These are phyloP conservation scores for Incumbomyces lentus DNA, from an alignment of 2,329 filamentous ascomycete genomes.

Conservation along the genomic window DNA sequence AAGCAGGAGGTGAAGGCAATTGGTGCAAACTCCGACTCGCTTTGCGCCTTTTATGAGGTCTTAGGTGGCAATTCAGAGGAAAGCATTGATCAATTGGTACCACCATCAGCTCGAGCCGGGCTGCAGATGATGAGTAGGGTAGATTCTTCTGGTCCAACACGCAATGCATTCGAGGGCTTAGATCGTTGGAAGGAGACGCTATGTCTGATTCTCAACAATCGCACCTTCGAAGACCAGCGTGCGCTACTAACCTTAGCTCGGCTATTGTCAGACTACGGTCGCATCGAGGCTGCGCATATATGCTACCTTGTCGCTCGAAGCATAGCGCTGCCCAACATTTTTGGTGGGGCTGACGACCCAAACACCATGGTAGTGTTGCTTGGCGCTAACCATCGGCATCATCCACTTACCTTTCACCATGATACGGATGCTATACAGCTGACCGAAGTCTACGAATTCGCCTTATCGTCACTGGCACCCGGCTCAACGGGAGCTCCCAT, in stretches of 20 bases:
- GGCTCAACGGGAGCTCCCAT: conserved; percentile 45
- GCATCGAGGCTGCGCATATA: conserved; percentile 83
- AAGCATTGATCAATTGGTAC: conserved; percentile 89
- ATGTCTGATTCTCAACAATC: conserved; percentile 74
- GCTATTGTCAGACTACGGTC: conserved; percentile 72
- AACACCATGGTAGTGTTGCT: conserved; percentile 70
- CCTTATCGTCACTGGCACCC: conserved; percentile 56
- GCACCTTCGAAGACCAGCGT: conserved; percentile 65
- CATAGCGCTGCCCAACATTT: conserved; percentile 43
- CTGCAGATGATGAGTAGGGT: conserved; percentile 81
- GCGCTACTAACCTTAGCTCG: conserved; percentile 72
- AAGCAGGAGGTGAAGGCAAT: conserved; percentile 83
- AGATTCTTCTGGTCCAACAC: conserved; percentile 48
- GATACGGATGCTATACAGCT: conserved; percentile 81
- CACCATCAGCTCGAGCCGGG: conserved; percentile 80
- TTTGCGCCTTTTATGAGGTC: conserved; percentile 86
- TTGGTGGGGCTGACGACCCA: conserved; percentile 75
- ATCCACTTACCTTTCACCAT: conserved; percentile 60
- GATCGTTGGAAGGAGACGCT: conserved; percentile 93
- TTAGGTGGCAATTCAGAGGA: conserved; percentile 91
- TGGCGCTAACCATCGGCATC: conserved; percentile 68
- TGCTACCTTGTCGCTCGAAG: conserved; percentile 81
- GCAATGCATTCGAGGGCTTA: conserved; percentile 70
- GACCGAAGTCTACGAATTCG: conserved; percentile 95
- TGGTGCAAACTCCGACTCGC: conserved; percentile 69